Conservation (phyloP, 495 filamentous ascomycete genomes). For the Acidiella bohemica region DNA sequence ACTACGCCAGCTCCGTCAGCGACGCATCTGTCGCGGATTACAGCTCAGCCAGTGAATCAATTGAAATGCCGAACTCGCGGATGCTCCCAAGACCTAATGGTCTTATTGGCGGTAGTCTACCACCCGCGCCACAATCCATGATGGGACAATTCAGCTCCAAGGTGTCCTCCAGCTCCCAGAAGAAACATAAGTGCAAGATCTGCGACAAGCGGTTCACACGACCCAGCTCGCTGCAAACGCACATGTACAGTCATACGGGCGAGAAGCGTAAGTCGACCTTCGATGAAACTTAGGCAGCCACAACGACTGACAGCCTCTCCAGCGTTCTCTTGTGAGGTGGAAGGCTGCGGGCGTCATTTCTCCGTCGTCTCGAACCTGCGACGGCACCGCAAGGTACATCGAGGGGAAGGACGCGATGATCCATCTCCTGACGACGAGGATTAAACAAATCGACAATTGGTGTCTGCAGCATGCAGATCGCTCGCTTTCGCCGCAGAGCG, state of each 20-base stretch:
- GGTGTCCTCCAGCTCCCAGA: conserved; percentile 86
- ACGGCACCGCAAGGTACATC: conserved; percentile 92
- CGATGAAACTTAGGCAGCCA: conserved; percentile 1
- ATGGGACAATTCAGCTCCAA: conserved; percentile 99
- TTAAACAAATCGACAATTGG: neutral
- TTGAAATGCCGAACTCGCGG: conserved; percentile 53
- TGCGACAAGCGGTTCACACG: conserved; percentile 98
- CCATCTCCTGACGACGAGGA: conserved; percentile 29
- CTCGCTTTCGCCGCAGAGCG: neutral
- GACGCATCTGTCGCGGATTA: conserved; percentile 94
- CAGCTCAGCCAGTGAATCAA: conserved; percentile 75
- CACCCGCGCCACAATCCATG: conserved; percentile 87
- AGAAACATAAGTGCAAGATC: conserved; percentile 99
- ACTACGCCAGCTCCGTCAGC: conserved; percentile 57
- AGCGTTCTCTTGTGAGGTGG: conserved; percentile 91
- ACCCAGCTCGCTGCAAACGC: conserved; percentile 90
- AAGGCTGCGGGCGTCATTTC: conserved; percentile 92
- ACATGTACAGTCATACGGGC: conserved; percentile 98
- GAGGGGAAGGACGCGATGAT: conserved; percentile 49
- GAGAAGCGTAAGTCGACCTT: conserved; percentile 78
- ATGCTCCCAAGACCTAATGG: conserved; percentile 69
- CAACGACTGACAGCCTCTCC: conserved; percentile 29
- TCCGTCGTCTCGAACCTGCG: conserved; percentile 95
- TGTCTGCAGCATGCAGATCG: neutral
- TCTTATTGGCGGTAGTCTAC: conserved; percentile 50